phyloP scores from a whole-genome alignment of 441 rosid genomes.

The Geranium incanum region DNA sequence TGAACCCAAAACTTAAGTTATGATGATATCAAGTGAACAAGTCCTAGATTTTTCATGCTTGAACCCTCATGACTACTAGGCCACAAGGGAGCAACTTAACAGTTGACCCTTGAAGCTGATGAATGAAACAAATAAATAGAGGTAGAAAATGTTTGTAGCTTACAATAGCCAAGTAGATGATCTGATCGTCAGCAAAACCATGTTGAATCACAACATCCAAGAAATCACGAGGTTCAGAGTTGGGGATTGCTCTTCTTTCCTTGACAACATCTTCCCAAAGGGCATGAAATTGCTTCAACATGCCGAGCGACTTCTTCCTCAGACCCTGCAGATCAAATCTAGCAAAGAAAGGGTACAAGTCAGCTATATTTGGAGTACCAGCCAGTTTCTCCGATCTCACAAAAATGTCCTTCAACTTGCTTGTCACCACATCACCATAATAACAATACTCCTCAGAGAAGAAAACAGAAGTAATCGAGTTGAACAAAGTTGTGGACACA shows the following conservation, averaged over 20 bases:
- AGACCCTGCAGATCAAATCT: background rate
- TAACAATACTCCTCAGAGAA: conserved; percentile 18
- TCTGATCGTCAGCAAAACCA: conserved; percentile 27
- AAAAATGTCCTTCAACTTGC: background rate
- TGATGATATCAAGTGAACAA: too few relatives aligned
- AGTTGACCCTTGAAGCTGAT: too few relatives aligned
- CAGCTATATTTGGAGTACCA: background rate
- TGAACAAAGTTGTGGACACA: conserved; percentile 16
- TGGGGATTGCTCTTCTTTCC: background rate
- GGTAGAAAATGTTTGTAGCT: background rate
- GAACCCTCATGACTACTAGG: too few relatives aligned
- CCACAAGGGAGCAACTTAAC: too few relatives aligned
- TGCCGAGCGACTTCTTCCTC: background rate
- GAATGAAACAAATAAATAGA: too few relatives aligned
- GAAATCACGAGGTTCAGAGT: conserved; percentile 20
- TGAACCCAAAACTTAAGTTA: too few relatives aligned
- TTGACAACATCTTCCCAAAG: background rate
- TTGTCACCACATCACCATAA: conserved; percentile 24
- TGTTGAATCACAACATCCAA: conserved; percentile 26
- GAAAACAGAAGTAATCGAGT: conserved; percentile 8
- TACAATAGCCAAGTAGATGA: conserved; percentile 18
- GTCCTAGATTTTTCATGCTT: too few relatives aligned
- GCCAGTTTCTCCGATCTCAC: background rate
- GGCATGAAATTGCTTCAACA: background rate
- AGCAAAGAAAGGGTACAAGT: background rate